These are phyloP conservation scores for Amanita polypyramis DNA, from an alignment of 768 basidiomycete species.

Conservation along the genomic window DNA sequence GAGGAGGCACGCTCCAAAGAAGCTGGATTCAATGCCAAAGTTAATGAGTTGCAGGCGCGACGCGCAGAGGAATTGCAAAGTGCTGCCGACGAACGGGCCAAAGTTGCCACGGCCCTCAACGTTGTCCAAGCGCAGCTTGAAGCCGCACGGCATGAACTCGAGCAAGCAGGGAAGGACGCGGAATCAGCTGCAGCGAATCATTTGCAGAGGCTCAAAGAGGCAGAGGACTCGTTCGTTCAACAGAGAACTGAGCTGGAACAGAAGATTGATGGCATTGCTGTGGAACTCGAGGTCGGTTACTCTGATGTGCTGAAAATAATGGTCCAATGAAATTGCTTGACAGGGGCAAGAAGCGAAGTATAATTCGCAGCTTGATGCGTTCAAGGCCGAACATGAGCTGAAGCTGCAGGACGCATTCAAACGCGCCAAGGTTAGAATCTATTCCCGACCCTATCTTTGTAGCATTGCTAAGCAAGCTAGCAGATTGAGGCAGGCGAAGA, in stretches of 20 bases:
- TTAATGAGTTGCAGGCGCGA: conserved; percentile 28
- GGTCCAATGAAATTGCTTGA: background rate
- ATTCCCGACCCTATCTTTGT: background rate
- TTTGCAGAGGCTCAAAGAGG: conserved; percentile 37
- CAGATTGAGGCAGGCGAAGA: conserved; percentile 62
- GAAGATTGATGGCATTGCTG: conserved; percentile 42
- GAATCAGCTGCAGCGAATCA: conserved; percentile 37
- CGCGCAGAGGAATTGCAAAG: conserved; percentile 38
- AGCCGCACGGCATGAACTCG: conserved; percentile 32
- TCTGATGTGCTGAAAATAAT: background rate
- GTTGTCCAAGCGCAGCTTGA: conserved; percentile 37
- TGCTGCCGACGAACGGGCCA: conserved; percentile 31
- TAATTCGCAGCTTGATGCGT: conserved; percentile 49
- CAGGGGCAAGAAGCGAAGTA: conserved; percentile 67
- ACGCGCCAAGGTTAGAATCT: conserved; percentile 62
- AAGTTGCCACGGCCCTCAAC: conserved; percentile 32
- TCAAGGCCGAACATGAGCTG: conserved; percentile 53
- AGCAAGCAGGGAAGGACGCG: conserved; percentile 35
- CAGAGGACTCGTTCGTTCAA: conserved; percentile 36
- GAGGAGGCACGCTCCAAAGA: conserved; percentile 40
- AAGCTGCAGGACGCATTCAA: conserved; percentile 64
- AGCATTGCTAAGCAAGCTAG: background rate
- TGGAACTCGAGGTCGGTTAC: conserved; percentile 53
- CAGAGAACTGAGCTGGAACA: conserved; percentile 42
- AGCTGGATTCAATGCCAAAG: conserved; percentile 27